phyloP scores from a whole-genome alignment of 1,284 basidiomycete genomes.

The Cryptococcus wingfieldii region DNA sequence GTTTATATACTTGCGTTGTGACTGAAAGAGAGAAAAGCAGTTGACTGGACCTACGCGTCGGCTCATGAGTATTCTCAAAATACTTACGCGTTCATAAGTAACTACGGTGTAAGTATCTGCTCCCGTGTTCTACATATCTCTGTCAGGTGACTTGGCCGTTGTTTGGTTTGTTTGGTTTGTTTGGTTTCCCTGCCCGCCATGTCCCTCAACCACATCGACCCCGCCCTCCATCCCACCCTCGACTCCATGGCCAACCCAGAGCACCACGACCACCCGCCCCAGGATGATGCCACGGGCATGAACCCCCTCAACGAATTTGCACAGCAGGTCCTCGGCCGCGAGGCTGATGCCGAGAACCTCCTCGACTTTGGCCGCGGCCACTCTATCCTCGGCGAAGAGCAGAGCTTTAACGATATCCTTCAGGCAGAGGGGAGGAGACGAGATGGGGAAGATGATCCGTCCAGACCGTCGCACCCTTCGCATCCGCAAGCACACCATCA shows the following conservation, averaged over 20 bases:
- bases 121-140: neutral
- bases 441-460: neutral
- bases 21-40: neutral
- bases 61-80: neutral
- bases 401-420: constrained; percentile 13
- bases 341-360: constrained; percentile 14
- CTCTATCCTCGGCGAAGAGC: constrained; percentile 11
- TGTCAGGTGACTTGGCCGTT: constrained; percentile 11
- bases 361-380: constrained; percentile 12
- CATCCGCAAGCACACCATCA: neutral
- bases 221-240: constrained; percentile 10
- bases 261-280: neutral
- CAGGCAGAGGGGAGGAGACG: constrained; percentile 5
- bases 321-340: constrained; percentile 13
- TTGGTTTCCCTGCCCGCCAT: constrained; percentile 1
- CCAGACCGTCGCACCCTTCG: neutral
- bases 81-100: neutral
- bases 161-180: neutral
- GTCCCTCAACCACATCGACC: constrained; percentile 13
- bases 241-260: constrained; percentile 2
- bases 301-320: constrained; percentile 17
- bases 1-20: neutral
- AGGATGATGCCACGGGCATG: neutral
- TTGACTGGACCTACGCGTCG: neutral
- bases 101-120: neutral